Evolutionary conservation across 116 monocot species (phyloP).

Genomic region (Thalassia testudinum): DNA sequence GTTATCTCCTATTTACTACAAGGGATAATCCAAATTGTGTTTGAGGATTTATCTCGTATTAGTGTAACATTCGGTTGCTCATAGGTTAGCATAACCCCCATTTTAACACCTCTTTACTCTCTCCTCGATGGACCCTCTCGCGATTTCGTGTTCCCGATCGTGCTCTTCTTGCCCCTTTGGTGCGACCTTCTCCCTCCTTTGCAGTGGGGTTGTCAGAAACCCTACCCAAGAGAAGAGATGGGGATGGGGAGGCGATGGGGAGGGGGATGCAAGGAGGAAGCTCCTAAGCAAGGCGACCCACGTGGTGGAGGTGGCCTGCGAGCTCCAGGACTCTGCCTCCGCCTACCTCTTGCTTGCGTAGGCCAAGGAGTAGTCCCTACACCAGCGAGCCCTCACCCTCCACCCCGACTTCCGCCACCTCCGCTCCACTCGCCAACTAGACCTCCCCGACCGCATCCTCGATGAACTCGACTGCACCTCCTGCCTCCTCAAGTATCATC

Average conservation of each 20-base stretch:
- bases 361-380: conserved; percentile 62
- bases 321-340: conserved; percentile 74
- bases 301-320: conserved; percentile 45
- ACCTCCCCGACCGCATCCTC: conserved; percentile 45
- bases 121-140: too few species aligned
- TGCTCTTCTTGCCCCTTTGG: too few species aligned
- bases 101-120: too few species aligned
- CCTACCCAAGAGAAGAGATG: too few species aligned
- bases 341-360: conserved; percentile 35
- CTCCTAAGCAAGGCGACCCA: conserved; percentile 32
- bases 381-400: conserved; percentile 50
- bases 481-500: conserved; percentile 16
- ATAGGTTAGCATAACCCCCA: too few species aligned
- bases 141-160: too few species aligned
- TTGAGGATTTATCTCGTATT: too few species aligned
- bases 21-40: too few species aligned
- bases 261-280: conserved; percentile 1
- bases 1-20: too few species aligned
- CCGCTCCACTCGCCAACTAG: neutral
- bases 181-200: neutral
- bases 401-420: conserved; percentile 58
- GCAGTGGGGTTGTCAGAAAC: too few species aligned
- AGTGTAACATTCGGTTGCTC: too few species aligned
- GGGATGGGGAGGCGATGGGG: neutral
- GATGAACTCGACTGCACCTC: conserved; percentile 56